phyloP scores from a whole-genome alignment of 192 early-diverging fungal genomes.

The Dimargaris cristalligena region DNA sequence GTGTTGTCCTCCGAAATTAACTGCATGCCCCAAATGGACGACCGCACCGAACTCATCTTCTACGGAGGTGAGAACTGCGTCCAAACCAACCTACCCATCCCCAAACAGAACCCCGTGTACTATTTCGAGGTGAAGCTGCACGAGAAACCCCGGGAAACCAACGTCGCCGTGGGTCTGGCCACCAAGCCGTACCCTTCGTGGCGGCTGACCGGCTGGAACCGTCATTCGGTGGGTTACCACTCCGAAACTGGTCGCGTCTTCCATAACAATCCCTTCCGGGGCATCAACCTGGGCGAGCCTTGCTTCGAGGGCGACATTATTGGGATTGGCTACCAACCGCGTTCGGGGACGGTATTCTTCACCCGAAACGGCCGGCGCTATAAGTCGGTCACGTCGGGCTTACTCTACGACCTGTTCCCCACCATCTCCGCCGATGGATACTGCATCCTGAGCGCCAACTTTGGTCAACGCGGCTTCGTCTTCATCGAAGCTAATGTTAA shows the following conservation, averaged over 20 bases:
- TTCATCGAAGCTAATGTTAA: slow-evolving; percentile 75
- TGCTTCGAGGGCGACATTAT: slow-evolving; percentile 60
- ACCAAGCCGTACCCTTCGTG: slow-evolving; percentile 60
- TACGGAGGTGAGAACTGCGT: slow-evolving; percentile 53
- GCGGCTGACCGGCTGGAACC: slow-evolving; percentile 61
- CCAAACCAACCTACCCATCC: slow-evolving; percentile 64
- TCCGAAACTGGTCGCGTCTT: slow-evolving; percentile 45
- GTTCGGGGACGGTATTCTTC: slow-evolving; percentile 56
- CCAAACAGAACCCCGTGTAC: slow-evolving; percentile 62
- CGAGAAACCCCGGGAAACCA: slow-evolving; percentile 50
- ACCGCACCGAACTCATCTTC: slow-evolving; percentile 58
- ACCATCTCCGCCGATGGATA: slow-evolving; percentile 40
- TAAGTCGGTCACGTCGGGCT: slow-evolving; percentile 49
- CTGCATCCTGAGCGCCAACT: slow-evolving; percentile 44
- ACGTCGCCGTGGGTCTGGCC: slow-evolving; percentile 49
- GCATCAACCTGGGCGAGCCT: slow-evolving; percentile 37
- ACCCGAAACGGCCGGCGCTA: slow-evolving; percentile 55
- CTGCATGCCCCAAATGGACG: slow-evolving; percentile 41
- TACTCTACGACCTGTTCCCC: slow-evolving; percentile 53
- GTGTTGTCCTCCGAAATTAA: slow-evolving; percentile 43
- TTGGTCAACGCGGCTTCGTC: slow-evolving; percentile 66
- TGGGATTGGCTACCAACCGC: slow-evolving; percentile 59
- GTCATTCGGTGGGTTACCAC: slow-evolving; percentile 53
- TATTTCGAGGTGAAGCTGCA: slow-evolving; percentile 71
- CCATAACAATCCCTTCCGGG: slow-evolving; percentile 48